Evolutionary conservation across 768 basidiomycete genomes (phyloP).

Genomic region (Psilocybe cyanescens): DNA sequence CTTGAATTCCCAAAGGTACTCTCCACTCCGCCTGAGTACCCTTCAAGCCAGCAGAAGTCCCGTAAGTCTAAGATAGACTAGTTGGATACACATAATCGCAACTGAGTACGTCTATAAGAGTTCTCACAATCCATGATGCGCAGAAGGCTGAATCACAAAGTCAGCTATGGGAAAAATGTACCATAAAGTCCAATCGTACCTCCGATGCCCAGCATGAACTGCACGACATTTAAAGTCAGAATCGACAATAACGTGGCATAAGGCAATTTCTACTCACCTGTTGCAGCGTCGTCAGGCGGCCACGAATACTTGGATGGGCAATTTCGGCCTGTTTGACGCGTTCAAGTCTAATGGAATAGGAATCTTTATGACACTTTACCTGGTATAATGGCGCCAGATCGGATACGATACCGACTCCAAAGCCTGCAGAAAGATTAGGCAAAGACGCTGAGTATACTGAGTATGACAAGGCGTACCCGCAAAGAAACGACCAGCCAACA

Average conservation of each 20-base stretch:
- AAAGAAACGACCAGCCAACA: constrained; percentile 55
- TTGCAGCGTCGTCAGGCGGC: constrained; percentile 55
- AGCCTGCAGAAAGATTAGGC: constrained; percentile 25
- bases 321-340: constrained; percentile 46
- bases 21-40: constrained; percentile 51
- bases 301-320: constrained; percentile 59
- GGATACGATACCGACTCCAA: constrained; percentile 51
- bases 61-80: constrained; percentile 35
- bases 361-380: constrained; percentile 18
- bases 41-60: constrained; percentile 40
- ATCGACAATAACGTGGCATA: not conserved
- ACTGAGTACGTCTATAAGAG: no score
- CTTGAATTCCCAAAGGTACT: constrained; percentile 49
- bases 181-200: constrained; percentile 22
- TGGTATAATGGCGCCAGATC: constrained; percentile 58
- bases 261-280: constrained; percentile 28
- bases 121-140: constrained; percentile 49
- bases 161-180: not conserved
- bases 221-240: constrained; percentile 11
- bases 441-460: not conserved
- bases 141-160: constrained; percentile 37
- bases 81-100: not conserved
- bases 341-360: not conserved
- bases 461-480: constrained; percentile 34
- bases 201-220: constrained; percentile 54